Percentiles rank a stretch among this genome's conserved stretches.
These are phyloP conservation scores for Leccinum obscurum DNA, from an alignment of 768 basidiomycete species.

Conservation along the genomic window DNA sequence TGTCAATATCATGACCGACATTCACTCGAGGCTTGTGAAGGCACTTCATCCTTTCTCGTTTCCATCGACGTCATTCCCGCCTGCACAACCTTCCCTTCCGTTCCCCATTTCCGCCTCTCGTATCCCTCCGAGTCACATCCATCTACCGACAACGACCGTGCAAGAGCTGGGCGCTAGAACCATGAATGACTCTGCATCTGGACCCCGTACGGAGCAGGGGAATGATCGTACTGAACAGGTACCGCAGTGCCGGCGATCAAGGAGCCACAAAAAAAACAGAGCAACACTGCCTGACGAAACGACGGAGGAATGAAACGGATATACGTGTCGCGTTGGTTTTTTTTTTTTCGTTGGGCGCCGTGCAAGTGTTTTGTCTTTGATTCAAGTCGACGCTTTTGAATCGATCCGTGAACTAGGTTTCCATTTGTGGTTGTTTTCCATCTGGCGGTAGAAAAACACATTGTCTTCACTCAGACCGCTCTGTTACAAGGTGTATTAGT, in stretches of 20 bases:
- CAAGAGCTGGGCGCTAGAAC: neutral
- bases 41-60: neutral
- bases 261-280: neutral
- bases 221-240: neutral
- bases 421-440: neutral
- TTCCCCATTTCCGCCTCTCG: neutral
- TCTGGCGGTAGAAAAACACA: neutral
- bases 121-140: neutral
- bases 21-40: neutral
- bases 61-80: neutral
- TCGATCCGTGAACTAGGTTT: neutral
- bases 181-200: neutral
- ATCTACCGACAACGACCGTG: neutral
- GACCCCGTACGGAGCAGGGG: neutral
- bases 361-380: neutral
- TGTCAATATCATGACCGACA: neutral
- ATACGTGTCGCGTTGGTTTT: neutral
- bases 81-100: neutral
- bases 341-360: neutral
- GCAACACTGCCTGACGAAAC: neutral
- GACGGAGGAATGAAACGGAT: neutral
- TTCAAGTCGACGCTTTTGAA: neutral
- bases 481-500: neutral
- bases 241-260: neutral
- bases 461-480: neutral